Evolutionary conservation across 805 yeast species (phyloP).

Genomic region (Metschnikowia henanensis): DNA sequence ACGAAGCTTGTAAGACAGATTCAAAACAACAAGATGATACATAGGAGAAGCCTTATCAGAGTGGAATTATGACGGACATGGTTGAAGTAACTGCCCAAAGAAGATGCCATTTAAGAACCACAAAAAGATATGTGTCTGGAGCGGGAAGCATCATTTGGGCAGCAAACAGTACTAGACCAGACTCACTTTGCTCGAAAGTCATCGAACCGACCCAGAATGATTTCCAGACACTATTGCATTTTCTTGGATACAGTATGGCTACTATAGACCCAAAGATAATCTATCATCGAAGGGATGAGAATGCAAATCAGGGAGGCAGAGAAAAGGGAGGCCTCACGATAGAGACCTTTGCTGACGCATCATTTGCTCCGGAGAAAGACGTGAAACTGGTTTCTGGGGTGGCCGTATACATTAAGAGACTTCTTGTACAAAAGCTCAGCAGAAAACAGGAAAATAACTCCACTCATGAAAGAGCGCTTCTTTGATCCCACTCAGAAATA

Average conservation of each 20-base stretch:
- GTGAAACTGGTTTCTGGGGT: background rate
- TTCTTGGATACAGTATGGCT: background rate
- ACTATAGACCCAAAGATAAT: background rate
- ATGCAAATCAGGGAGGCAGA: background rate
- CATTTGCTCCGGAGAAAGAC: background rate
- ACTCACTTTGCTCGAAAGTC: background rate
- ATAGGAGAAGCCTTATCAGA: background rate
- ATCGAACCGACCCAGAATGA: background rate
- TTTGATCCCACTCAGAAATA: too few relatives aligned
- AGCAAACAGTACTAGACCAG: background rate
- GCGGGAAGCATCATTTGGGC: background rate
- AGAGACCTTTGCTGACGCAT: background rate
- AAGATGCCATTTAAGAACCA: background rate
- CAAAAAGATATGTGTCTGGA: background rate
- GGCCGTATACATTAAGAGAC: background rate
- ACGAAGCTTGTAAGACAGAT: background rate
- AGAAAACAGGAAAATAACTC: background rate
- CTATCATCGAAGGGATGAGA: background rate
- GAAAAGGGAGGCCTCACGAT: background rate
- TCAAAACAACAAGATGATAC: background rate
- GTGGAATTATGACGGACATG: background rate
- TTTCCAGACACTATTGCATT: background rate
- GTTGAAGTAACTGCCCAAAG: background rate
- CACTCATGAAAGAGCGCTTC: too few relatives aligned
- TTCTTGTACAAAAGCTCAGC: background rate